These are phyloP conservation scores for Rhododendron vialii DNA, from an alignment of 148 eudicot species.

Conservation along the genomic window DNA sequence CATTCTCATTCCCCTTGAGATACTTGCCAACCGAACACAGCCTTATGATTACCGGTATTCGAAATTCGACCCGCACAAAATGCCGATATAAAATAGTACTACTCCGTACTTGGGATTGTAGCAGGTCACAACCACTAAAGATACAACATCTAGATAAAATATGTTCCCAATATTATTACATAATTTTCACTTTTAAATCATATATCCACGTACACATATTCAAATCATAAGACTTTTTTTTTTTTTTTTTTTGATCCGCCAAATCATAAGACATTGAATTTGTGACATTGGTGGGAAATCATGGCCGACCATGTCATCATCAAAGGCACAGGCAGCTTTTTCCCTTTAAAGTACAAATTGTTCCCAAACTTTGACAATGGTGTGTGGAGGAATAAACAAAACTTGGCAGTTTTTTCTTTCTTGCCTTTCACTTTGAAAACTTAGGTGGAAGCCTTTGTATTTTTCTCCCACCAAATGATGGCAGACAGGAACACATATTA, in stretches of 20 bases:
- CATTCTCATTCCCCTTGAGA: too few relatives aligned
- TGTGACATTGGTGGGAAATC: conserved; percentile 12
- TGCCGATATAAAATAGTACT: not conserved
- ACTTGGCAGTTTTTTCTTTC: not conserved
- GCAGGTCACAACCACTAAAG: not conserved
- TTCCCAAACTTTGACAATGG: conserved; percentile 21
- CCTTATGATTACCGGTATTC: too few relatives aligned
- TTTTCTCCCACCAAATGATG: conserved; percentile 45
- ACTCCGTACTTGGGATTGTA: not conserved
- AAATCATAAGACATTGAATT: not conserved
- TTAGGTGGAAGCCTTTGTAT: conserved; percentile 28
- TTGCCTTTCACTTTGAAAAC: conserved; percentile 12
- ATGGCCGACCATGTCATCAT: conserved; percentile 66
- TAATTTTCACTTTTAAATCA: not conserved
- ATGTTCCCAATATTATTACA: not conserved
- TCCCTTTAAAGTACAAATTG: conserved; percentile 16
- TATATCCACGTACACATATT: not conserved
- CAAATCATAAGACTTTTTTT: not conserved
- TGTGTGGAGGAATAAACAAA: conserved; percentile 6
- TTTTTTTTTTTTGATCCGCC: too few relatives aligned
- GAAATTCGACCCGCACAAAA: not conserved
- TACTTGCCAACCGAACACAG: too few relatives aligned
- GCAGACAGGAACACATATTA: conserved; percentile 52
- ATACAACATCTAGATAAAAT: not conserved
- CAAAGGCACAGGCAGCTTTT: conserved; percentile 32